These are phyloP conservation scores for Knufia fluminis DNA, from an alignment of 2,329 filamentous ascomycete species.

Conservation along the genomic window DNA sequence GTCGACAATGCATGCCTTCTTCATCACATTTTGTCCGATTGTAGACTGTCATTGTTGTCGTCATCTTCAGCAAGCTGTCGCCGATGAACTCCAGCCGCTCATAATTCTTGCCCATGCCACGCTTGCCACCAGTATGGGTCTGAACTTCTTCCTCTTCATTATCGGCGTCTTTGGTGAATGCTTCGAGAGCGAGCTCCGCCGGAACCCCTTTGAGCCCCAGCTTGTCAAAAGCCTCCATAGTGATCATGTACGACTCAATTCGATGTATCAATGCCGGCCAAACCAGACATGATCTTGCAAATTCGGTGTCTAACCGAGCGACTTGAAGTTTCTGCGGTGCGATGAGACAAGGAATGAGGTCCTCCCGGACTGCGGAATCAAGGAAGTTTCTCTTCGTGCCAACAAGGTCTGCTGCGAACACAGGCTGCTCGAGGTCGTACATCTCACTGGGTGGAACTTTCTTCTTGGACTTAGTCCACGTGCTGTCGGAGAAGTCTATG, in stretches of 20 bases:
- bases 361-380: conserved; percentile 52
- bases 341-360: conserved; percentile 49
- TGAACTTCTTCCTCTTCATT: conserved; percentile 61
- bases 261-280: conserved; percentile 80
- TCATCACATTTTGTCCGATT: conserved; percentile 65
- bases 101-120: conserved; percentile 89
- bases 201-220: conserved; percentile 58
- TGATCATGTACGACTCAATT: conserved; percentile 72
- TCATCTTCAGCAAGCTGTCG: conserved; percentile 92
- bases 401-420: conserved; percentile 65
- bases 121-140: conserved; percentile 35
- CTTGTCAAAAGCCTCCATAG: conserved; percentile 60
- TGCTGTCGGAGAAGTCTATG: conserved; percentile 72
- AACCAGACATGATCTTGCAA: conserved; percentile 64
- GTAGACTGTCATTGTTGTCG: conserved; percentile 80
- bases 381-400: conserved; percentile 74
- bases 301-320: conserved; percentile 61
- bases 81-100: conserved; percentile 90
- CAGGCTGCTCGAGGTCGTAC: conserved; percentile 66
- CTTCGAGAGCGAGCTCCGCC: conserved; percentile 64
- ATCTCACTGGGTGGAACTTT: conserved; percentile 6
- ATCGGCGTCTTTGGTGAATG: conserved; percentile 83
- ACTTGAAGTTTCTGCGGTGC: conserved; percentile 69
- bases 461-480: conserved; percentile 29
- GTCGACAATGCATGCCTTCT: conserved; percentile 80